phyloP scores from a whole-genome alignment of 2,329 filamentous ascomycete species.

The Fusarium penzigii region DNA sequence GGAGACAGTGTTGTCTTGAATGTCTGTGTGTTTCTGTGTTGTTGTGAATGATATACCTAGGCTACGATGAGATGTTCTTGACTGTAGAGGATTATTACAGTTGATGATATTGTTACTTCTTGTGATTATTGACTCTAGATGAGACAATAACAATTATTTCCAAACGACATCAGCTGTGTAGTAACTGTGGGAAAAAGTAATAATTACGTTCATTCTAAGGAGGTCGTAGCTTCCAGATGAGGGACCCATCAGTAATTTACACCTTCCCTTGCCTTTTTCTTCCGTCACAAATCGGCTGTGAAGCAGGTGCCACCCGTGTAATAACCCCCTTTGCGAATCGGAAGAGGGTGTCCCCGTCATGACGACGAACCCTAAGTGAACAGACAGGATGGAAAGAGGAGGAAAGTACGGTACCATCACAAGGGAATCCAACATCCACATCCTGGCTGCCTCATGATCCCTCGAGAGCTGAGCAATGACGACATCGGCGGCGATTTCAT shows the following conservation, averaged over 20 bases:
- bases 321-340: neutral
- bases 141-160: too few relatives aligned
- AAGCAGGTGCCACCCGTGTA: neutral
- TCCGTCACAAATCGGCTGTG: neutral
- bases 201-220: neutral
- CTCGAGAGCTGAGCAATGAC: neutral
- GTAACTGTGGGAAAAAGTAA: neutral
- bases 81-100: neutral
- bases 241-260: neutral
- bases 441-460: neutral
- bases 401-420: constrained; percentile 1
- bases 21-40: neutral
- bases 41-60: too few relatives aligned
- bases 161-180: too few relatives aligned
- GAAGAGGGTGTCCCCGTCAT: neutral
- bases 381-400: neutral
- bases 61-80: neutral
- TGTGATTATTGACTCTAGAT: neutral
- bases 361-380: neutral
- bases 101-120: neutral
- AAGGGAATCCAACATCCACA: neutral
- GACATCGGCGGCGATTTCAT: neutral
- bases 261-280: neutral
- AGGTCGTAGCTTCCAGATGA: neutral
- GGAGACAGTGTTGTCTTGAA: neutral